Percentiles rank a stretch among this genome's conserved stretches.
phyloP scores from a whole-genome alignment of 2,329 filamentous ascomycete species.

The Aspergillus luchuensis region DNA sequence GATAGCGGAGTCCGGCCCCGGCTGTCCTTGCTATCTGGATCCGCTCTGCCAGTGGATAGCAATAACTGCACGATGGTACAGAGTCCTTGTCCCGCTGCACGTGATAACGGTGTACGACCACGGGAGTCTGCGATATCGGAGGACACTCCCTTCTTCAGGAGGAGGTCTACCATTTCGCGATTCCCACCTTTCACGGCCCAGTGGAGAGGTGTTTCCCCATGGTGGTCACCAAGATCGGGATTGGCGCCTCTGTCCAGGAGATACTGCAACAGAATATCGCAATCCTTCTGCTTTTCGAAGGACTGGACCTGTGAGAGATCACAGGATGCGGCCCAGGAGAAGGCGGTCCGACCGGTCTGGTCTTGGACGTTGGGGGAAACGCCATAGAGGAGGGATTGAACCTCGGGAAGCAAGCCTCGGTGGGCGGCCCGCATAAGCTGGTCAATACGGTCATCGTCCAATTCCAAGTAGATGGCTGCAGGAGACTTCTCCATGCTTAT shows the following conservation, averaged over 20 bases:
- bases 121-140: slow-evolving; percentile 9
- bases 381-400: slow-evolving; percentile 11
- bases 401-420: slow-evolving; percentile 1
- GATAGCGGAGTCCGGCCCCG: slow-evolving; percentile 14
- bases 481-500: background rate
- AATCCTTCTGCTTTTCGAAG: background rate
- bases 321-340: slow-evolving; percentile 16
- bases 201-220: slow-evolving; percentile 18
- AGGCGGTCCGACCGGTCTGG: slow-evolving; percentile 14
- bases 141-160: slow-evolving; percentile 10
- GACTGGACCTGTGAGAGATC: background rate
- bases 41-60: slow-evolving; percentile 5
- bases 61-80: slow-evolving; percentile 5
- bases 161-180: slow-evolving; percentile 9
- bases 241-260: slow-evolving; percentile 15
- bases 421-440: slow-evolving; percentile 13
- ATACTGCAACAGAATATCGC: slow-evolving; percentile 8
- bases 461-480: background rate
- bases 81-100: slow-evolving; percentile 13
- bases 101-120: slow-evolving; percentile 17
- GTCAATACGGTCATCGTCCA: slow-evolving; percentile 1
- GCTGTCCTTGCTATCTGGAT: slow-evolving; percentile 13
- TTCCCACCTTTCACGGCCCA: slow-evolving; percentile 17
- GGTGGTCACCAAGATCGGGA: slow-evolving; percentile 14
- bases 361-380: slow-evolving; percentile 12